Evolutionary conservation across 73 alveolate genomes (phyloP), one percentile per base, ranked within the genome.

Genomic region (Durusdinium trenchii): DNA sequence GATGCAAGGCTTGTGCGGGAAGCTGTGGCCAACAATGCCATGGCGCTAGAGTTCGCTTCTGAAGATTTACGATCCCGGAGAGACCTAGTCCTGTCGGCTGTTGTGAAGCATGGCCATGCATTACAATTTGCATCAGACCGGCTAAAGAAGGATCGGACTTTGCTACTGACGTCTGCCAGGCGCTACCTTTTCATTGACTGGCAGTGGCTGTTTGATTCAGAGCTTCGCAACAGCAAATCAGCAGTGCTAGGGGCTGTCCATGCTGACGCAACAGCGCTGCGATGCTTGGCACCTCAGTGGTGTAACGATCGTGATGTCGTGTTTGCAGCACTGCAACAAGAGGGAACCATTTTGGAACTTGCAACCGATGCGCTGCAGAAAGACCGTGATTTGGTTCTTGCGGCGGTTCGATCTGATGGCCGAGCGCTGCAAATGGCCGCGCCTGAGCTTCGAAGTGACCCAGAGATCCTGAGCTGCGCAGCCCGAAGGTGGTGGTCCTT

Each of bases 401-500:
- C 76, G n/a, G 97, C 97, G 1, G 97, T 91, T 52, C 81, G 79
- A 78, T 38, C 83, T 3, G 54, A 91, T 64, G 97, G 97, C 48
- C 54, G 45, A 1, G 97, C 97, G n/a, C 48, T 91, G 76, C 97
- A 69, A 32, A 32, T 50, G 36, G 97, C 87, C 30, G 51, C 16
- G 75, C 54, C 28, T 46, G 42, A 76, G 42, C 87, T 91, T 52
- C 81, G 97, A 57, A n/a, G 6, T 35, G 97, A 91, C 50, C 54
- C 86, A 51, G 89, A 28, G 97, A 75, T 91, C 43, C 57, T 91
- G 75, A 67, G 89, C 54, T 26, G 83, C 16, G 97, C 97, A 2
- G 97, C 97, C 23, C 87, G 89, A n/a, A 91, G 87, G 64, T 91
- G 86, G 86, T 91, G 97, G 97, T 40, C 86, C 75, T 91, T 48